These are phyloP conservation scores for Debaryomyces udenii DNA, from an alignment of 1,139 yeast genomes.

Conservation along the genomic window DNA sequence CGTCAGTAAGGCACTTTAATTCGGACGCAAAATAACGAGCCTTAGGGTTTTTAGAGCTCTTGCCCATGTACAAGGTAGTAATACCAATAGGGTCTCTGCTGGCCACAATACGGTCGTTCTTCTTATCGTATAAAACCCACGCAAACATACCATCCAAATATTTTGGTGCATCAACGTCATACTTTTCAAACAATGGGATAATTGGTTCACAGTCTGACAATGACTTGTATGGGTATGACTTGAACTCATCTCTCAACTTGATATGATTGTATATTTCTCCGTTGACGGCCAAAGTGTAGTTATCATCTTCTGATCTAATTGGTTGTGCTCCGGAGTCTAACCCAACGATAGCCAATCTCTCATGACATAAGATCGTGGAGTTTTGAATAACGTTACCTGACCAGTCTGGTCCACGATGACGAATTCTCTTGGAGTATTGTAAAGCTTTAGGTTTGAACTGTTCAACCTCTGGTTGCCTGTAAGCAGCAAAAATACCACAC, in stretches of 20 bases:
- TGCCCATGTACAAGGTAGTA: slow-evolving; percentile 95
- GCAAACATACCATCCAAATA: slow-evolving; percentile 98
- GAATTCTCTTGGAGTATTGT: slow-evolving; percentile 85
- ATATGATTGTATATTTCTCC: slow-evolving; percentile 99
- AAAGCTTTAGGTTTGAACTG: slow-evolving; percentile 85
- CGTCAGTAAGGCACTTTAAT: slow-evolving; percentile 88
- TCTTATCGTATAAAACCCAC: slow-evolving; percentile 84
- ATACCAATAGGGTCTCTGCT: slow-evolving; percentile 99
- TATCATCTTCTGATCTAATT: slow-evolving; percentile 76
- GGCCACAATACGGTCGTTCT: slow-evolving; percentile 85
- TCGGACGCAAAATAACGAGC: slow-evolving; percentile 92
- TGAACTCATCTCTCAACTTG: slow-evolving; percentile 73
- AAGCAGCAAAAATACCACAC: slow-evolving; percentile 99
- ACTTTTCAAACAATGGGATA: slow-evolving; percentile 86
- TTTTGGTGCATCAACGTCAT: slow-evolving; percentile 89
- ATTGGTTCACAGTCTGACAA: slow-evolving; percentile 96
- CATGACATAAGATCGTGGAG: slow-evolving; percentile 84
- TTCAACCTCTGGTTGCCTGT: slow-evolving; percentile 76
- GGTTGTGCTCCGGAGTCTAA: slow-evolving; percentile 98
- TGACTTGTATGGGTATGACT: slow-evolving; percentile 77
- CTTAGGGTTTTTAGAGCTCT: slow-evolving; percentile 66
- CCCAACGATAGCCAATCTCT: slow-evolving; percentile 95
- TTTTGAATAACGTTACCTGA: slow-evolving; percentile 83
- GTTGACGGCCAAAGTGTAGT: slow-evolving; percentile 80
- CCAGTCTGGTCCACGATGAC: slow-evolving; percentile 99